phyloP scores from a whole-genome alignment of 306 rosid genomes.

The Prunus campanulata region DNA sequence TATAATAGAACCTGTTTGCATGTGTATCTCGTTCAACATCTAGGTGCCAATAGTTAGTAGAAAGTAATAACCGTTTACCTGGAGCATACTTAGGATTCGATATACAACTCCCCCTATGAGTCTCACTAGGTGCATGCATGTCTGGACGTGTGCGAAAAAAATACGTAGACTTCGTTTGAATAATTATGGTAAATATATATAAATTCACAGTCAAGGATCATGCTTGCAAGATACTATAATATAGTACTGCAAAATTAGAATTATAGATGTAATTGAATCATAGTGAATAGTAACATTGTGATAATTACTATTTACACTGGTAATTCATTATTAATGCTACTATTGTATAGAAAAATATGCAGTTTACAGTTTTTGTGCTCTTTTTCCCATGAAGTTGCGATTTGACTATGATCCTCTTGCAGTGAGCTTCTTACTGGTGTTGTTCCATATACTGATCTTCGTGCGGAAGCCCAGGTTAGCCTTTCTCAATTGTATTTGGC shows the following conservation, averaged over 20 bases:
- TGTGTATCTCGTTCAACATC: too few species aligned
- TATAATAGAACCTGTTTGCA: too few species aligned
- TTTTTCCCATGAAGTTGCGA: constrained; percentile 1
- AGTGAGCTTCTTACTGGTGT: constrained; percentile 96
- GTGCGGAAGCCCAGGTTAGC: constrained; percentile 84
- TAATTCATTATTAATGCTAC: not conserved
- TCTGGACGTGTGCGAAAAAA: not conserved
- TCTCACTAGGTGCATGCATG: not conserved
- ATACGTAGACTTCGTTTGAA: not conserved
- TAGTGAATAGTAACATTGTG: too few species aligned
- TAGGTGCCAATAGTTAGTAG: not conserved
- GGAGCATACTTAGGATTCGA: not conserved
- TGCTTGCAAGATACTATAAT: too few species aligned
- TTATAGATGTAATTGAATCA: too few species aligned
- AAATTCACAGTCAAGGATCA: too few species aligned
- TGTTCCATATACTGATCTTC: constrained; percentile 96
- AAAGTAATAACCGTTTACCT: not conserved
- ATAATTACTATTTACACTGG: not conserved
- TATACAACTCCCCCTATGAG: not conserved
- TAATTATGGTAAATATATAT: not conserved
- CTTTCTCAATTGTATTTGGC: not conserved
- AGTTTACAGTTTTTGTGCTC: not conserved
- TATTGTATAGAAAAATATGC: not conserved
- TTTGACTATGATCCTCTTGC: constrained; percentile 32
- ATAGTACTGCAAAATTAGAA: too few species aligned